Evolutionary conservation across 2,329 filamentous ascomycete genomes (phyloP).

Genomic region (Cladosporium sp.): DNA sequence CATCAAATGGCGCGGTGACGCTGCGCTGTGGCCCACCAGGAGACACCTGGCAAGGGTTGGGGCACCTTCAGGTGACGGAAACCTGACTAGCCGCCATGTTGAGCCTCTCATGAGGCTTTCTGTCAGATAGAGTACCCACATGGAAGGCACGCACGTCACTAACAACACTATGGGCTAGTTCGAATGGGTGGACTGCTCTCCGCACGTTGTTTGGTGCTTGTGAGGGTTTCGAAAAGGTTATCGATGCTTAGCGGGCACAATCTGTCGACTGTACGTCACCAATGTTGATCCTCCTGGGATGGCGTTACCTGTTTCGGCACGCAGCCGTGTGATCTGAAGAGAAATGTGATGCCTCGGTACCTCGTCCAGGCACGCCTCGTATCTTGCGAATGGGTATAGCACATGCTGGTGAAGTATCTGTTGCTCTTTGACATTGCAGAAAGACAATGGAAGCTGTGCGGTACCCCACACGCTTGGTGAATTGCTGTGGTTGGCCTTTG

Average conservation of each 20-base stretch:
- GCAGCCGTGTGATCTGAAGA: background rate
- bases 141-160: background rate
- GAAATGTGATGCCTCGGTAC: background rate
- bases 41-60: background rate
- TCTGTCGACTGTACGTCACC: conserved; percentile 2
- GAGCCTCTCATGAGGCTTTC: conserved; percentile 4
- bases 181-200: background rate
- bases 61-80: background rate
- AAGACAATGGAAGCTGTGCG: background rate
- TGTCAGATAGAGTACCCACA: background rate
- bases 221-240: conserved; percentile 14
- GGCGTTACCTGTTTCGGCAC: conserved; percentile 3
- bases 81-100: conserved; percentile 1
- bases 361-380: background rate
- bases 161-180: background rate
- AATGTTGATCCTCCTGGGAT: background rate
- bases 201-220: conserved; percentile 5
- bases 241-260: conserved; percentile 10
- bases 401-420: background rate
- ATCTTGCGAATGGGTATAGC: background rate
- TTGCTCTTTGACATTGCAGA: background rate
- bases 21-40: background rate
- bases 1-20: background rate
- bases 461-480: background rate
- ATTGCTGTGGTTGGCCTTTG: background rate